phyloP scores from a whole-genome alignment of 768 basidiomycete species.

The Sarcodon sp. region DNA sequence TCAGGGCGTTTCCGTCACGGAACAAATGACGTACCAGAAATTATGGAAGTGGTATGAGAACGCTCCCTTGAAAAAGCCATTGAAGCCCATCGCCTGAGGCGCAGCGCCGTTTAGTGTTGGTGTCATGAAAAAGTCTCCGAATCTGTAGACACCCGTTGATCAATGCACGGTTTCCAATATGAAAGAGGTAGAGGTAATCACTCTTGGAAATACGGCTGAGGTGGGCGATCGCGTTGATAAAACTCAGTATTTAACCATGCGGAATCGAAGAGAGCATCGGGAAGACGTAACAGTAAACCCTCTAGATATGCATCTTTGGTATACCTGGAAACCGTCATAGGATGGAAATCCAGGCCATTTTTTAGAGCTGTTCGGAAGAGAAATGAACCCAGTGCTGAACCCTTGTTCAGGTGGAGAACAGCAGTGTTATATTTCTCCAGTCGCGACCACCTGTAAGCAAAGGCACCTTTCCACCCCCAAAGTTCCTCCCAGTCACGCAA shows the following conservation, averaged over 20 bases:
- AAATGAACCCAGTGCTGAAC: slow-evolving; percentile 84
- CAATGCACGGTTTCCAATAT: background rate
- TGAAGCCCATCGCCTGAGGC: slow-evolving; percentile 80
- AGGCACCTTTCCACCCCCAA: slow-evolving; percentile 94
- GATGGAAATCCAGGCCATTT: slow-evolving; percentile 93
- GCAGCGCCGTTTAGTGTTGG: slow-evolving; percentile 62
- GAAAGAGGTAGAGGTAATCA: slow-evolving; percentile 19
- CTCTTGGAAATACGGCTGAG: slow-evolving; percentile 90
- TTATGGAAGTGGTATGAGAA: slow-evolving; percentile 97
- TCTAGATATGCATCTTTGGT: slow-evolving; percentile 83
- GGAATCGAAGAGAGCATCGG: slow-evolving; percentile 93
- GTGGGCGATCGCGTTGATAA: slow-evolving; percentile 85
- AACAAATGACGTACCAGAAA: slow-evolving; percentile 48
- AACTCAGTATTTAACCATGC: slow-evolving; percentile 94
- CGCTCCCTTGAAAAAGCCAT: slow-evolving; percentile 93
- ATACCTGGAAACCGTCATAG: slow-evolving; percentile 88
- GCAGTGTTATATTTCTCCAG: slow-evolving; percentile 94
- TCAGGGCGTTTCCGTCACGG: background rate
- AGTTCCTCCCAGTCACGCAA: slow-evolving; percentile 97
- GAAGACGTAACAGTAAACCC: slow-evolving; percentile 71
- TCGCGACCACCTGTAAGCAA: slow-evolving; percentile 94
- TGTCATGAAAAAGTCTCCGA: slow-evolving; percentile 82
- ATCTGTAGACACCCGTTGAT: slow-evolving; percentile 31
- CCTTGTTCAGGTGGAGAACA: slow-evolving; percentile 87
- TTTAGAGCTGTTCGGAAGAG: slow-evolving; percentile 89